A percentile compares a stretch with the other conserved stretches of the same genome.
Evolutionary conservation across 148 eudicot species (phyloP).

Genomic region (Amaranthus hypochondriacus): DNA sequence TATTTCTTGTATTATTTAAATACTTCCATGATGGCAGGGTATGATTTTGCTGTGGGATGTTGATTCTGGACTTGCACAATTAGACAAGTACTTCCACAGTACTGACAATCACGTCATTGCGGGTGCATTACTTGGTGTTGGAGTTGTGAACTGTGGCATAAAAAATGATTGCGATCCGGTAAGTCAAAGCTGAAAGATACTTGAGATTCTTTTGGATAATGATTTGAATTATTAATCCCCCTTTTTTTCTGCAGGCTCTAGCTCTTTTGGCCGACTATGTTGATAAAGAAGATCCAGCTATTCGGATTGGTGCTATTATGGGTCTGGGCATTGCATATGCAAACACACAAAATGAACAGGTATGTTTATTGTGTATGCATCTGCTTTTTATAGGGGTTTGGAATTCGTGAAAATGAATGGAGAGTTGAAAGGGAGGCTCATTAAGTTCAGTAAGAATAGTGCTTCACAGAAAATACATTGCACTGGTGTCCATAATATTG

Average conservation of each 20-base stretch:
- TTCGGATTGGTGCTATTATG: constrained; percentile 93
- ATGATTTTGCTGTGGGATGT: constrained; percentile 98
- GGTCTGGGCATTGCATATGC: constrained; percentile 97
- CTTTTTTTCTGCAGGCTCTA: constrained; percentile 51
- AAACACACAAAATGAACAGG: constrained; percentile 78
- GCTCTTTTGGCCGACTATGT: constrained; percentile 82
- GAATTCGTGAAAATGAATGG: too few species aligned
- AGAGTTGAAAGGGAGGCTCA: too few species aligned
- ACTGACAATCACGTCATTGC: constrained; percentile 76
- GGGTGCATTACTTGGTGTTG: constrained; percentile 92
- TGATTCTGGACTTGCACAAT: constrained; percentile 92
- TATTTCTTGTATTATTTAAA: background rate
- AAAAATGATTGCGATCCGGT: constrained; percentile 92
- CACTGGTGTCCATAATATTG: too few species aligned
- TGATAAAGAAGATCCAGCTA: constrained; percentile 69
- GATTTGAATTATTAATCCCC: background rate
- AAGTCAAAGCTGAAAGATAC: constrained; percentile 26
- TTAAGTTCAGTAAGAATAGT: too few species aligned
- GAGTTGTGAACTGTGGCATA: constrained; percentile 77
- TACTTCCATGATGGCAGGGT: constrained; percentile 45
- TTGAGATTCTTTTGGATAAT: background rate
- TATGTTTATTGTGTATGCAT: constrained; percentile 21
- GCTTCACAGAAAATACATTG: too few species aligned
- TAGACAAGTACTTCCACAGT: constrained; percentile 95
- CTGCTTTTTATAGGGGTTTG: background rate